Conservation (phyloP, 805 yeast genomes). For the Candida oleophila region DNA sequence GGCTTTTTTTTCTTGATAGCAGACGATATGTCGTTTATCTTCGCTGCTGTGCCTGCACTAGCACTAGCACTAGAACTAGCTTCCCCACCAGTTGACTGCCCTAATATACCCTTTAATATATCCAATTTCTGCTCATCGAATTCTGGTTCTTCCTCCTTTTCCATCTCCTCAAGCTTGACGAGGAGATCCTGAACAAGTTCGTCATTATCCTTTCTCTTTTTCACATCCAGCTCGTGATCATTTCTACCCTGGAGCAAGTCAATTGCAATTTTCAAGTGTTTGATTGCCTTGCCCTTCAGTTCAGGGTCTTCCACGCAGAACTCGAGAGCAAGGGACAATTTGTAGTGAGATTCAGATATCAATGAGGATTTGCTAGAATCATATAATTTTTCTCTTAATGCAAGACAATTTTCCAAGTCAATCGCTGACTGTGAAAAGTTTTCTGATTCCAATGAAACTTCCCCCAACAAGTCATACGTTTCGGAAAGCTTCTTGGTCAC, state of each 20-base stretch:
- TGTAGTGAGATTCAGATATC: slow-evolving; percentile 78
- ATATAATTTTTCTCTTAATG: slow-evolving; percentile 52
- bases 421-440: slow-evolving; percentile 75
- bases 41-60: slow-evolving; percentile 10
- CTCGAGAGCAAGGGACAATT: slow-evolving; percentile 76
- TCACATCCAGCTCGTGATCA: slow-evolving; percentile 42
- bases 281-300: slow-evolving; percentile 50
- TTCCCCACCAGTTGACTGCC: slow-evolving; percentile 34
- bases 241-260: slow-evolving; percentile 36
- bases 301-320: slow-evolving; percentile 55
- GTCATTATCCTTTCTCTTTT: slow-evolving; percentile 39
- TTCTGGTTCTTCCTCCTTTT: slow-evolving; percentile 49
- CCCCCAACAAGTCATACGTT: slow-evolving; percentile 79
- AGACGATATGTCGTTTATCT: slow-evolving; percentile 22
- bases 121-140: slow-evolving; percentile 50
- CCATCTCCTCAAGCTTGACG: slow-evolving; percentile 54
- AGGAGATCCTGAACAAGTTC: slow-evolving; percentile 56
- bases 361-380: slow-evolving; percentile 49
- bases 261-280: slow-evolving; percentile 55
- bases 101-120: slow-evolving; percentile 56
- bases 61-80: slow-evolving; percentile 7
- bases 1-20: slow-evolving; percentile 19
- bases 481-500: slow-evolving; percentile 62
- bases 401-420: slow-evolving; percentile 62
- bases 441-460: slow-evolving; percentile 86